A percentile compares a stretch with the other conserved stretches of the same genome.
Conservation (phyloP, 2,329 filamentous ascomycete species). For the Ophiostoma angusticollis region DNA sequence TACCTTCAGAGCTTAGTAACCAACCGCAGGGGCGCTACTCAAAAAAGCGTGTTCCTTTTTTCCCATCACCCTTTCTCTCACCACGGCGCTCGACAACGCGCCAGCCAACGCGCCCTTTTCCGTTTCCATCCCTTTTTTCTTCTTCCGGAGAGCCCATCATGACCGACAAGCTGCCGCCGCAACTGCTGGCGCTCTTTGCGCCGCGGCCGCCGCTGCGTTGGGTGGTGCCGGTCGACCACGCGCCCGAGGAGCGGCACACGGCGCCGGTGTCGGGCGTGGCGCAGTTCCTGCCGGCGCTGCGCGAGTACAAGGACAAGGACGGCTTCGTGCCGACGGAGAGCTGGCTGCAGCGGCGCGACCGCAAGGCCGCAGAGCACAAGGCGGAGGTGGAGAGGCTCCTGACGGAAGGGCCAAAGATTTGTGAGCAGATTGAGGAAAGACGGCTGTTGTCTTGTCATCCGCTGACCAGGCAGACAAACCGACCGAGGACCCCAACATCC, state of each 20-base stretch:
- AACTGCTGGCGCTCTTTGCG: conserved; percentile 87
- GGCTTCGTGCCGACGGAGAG: conserved; percentile 76
- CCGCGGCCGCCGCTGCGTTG: conserved; percentile 85
- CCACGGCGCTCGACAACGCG: background rate
- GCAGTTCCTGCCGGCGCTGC: conserved; percentile 58
- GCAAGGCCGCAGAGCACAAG: conserved; percentile 70
- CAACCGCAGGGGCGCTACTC: too few species aligned
- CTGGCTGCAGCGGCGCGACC: conserved; percentile 79
- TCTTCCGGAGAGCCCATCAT: conserved; percentile 32
- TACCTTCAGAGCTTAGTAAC: too few species aligned
- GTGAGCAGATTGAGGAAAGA: too few species aligned
- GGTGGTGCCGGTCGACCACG: conserved; percentile 69
- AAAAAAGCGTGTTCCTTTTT: too few species aligned
- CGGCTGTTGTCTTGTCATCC: too few species aligned
- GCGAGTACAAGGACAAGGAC: conserved; percentile 67
- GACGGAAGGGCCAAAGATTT: conserved; percentile 50
- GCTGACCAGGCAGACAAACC: conserved; percentile 73
- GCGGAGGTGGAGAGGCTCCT: conserved; percentile 50
- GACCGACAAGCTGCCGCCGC: conserved; percentile 93
- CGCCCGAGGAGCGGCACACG: conserved; percentile 71
- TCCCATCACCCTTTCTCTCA: too few species aligned
- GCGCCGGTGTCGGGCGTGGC: conserved; percentile 60
- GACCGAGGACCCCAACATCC: conserved; percentile 70
- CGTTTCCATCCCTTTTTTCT: background rate
- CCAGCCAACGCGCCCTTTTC: background rate